Evolutionary conservation across 2,329 filamentous ascomycete species (phyloP), one percentile per base, ranked within the genome.

Genomic region (Didymella arachidicola): DNA sequence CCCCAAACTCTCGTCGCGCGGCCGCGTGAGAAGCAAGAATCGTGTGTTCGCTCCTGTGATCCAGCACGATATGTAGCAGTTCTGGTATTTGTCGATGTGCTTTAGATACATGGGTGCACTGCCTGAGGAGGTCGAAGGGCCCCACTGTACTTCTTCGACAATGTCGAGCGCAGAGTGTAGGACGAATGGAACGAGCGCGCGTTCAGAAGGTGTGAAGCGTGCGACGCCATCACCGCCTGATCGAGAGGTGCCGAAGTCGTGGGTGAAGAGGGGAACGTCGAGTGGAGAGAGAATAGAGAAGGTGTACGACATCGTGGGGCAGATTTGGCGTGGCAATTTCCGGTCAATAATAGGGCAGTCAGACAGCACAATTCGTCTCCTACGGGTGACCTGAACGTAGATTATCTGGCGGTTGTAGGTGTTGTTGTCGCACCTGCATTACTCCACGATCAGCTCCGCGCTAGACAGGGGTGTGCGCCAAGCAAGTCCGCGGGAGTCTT

Each of bases 101-200:
- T 97, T 98, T 65, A 99, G 88, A 77, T 98, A 97, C 87, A 92
- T 96, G 59, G 68, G 64, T 3, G 64, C 67, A 29, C 62, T 62
- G 44, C 67, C 65, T 29, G 73, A 70, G 57, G 69, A 69, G 8
- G 71, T 71, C 1, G 68, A 72, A 5, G 72, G 72, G 7, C 87
- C 89, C 94, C 95, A 99, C 80, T 98, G 95, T 29, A 94, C 88
- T 79, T 99, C 95, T 80, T 99, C 95, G 50, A 97, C 91, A 44
- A 98, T 92, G 77, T 99, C 95, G 57, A 99, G 83, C 66, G 91
- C 91, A 68, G 92, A 93, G 81, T 99, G 94, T 30, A 97, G 88
- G 74, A 98, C 92, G 81, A 99, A 98, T 78, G 97, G 95, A 81
- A 97, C 97, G 84, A 97, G 90, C 78, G 96, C 92, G 63, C 92